phyloP scores from a whole-genome alignment of 441 rosid genomes.

The Croton laevigatus region DNA sequence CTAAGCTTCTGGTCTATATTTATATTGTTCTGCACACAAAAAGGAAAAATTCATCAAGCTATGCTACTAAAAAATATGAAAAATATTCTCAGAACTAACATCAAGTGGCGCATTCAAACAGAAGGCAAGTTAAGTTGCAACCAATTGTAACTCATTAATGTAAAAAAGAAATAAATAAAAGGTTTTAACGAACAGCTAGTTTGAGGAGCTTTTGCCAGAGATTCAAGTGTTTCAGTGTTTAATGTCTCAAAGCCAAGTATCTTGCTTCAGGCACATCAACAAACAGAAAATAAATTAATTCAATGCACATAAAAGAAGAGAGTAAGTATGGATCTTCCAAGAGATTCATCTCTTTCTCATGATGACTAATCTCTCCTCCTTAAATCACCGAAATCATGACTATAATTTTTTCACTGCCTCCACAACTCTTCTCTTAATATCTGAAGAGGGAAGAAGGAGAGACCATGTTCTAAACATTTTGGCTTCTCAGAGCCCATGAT shows the following conservation, averaged over 20 bases:
- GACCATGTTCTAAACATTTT: too few relatives aligned
- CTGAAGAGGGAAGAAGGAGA: too few relatives aligned
- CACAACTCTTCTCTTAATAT: too few relatives aligned
- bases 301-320: neutral
- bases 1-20: slow-evolving; percentile 52
- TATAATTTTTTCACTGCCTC: too few relatives aligned
- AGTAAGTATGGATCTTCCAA: neutral
- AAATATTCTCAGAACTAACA: neutral
- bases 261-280: neutral
- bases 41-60: neutral
- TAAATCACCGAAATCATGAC: neutral
- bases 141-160: neutral
- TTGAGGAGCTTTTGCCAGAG: neutral
- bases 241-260: neutral
- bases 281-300: neutral
- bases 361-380: neutral
- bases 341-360: neutral
- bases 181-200: too few relatives aligned
- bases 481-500: neutral
- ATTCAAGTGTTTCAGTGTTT: neutral
- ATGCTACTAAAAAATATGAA: neutral
- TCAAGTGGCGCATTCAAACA: neutral
- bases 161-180: too few relatives aligned
- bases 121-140: neutral
- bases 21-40: slow-evolving; percentile 54